Conservation (phyloP, 805 yeast species). For the Metschnikowia gruessii region DNA sequence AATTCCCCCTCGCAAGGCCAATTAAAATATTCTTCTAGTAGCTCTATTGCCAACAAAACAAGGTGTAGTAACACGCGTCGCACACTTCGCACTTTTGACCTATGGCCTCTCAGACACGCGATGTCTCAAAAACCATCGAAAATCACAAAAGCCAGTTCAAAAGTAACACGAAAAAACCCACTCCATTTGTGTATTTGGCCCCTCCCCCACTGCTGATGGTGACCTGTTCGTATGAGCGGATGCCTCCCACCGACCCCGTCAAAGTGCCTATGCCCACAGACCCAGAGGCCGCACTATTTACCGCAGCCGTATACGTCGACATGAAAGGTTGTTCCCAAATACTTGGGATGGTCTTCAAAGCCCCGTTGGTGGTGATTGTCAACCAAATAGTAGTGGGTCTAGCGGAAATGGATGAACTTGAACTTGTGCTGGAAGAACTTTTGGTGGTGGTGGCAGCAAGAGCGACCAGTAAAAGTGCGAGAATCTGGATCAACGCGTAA, state of each 20-base stretch:
- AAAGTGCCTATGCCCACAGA: conserved; percentile 31
- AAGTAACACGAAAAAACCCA: conserved; percentile 15
- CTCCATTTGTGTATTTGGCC: conserved; percentile 14
- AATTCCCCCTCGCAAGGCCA: no score
- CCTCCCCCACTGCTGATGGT: conserved; percentile 22
- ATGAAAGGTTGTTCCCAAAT: conserved; percentile 28
- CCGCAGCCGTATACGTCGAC: conserved; percentile 21
- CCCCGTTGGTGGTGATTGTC: conserved; percentile 35
- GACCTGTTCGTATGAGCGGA: conserved; percentile 29
- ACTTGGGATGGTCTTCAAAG: conserved; percentile 24
- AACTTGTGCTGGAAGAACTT: background rate
- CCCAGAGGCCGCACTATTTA: conserved; percentile 25
- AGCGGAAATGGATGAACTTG: conserved; percentile 1
- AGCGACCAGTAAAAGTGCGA: conserved; percentile 11
- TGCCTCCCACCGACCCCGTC: conserved; percentile 28
- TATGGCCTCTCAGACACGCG: no score
- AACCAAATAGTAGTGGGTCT: conserved; percentile 33
- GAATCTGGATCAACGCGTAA: conserved; percentile 5
- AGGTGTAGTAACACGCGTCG: no score
- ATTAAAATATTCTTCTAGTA: no score
- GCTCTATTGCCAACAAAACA: no score
- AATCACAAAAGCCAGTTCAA: conserved; percentile 10
- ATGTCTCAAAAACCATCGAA: background rate
- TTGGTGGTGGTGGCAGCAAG: conserved; percentile 15
- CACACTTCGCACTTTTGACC: no score